Evolutionary conservation across 1,284 basidiomycete species (phyloP).

Genomic region (Cryptococcus sp.): DNA sequence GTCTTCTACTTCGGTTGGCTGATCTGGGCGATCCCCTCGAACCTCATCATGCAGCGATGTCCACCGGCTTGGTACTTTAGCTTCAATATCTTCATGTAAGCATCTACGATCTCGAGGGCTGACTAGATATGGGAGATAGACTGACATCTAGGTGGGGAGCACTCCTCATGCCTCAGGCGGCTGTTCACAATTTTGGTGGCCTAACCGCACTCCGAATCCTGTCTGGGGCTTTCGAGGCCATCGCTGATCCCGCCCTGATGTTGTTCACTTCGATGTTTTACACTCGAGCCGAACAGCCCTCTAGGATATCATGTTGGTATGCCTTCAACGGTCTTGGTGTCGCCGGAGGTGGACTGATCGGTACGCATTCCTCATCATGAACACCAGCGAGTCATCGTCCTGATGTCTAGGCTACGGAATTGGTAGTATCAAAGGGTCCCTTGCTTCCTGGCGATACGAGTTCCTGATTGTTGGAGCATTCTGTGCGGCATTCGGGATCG

Average conservation of each 20-base stretch:
- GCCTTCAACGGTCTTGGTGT: slow-evolving; percentile 46
- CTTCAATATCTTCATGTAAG: slow-evolving; percentile 53
- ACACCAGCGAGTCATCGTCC: not conserved
- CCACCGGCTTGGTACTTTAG: slow-evolving; percentile 52
- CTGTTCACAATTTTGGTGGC: slow-evolving; percentile 48
- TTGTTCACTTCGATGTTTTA: slow-evolving; percentile 44
- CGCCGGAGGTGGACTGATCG: slow-evolving; percentile 41
- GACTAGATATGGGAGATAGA: too few relatives aligned
- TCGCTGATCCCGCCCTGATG: slow-evolving; percentile 46
- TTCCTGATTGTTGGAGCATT: slow-evolving; percentile 46
- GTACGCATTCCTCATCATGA: slow-evolving; percentile 4
- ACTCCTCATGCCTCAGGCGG: slow-evolving; percentile 49
- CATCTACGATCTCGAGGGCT: slow-evolving; percentile 37
- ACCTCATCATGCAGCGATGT: slow-evolving; percentile 52
- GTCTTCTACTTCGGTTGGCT: slow-evolving; percentile 51
- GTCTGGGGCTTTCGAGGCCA: slow-evolving; percentile 50
- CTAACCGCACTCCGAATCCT: slow-evolving; percentile 50
- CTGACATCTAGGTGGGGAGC: slow-evolving; percentile 1
- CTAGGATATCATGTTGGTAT: slow-evolving; percentile 43
- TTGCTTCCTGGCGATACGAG: slow-evolving; percentile 47
- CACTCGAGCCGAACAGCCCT: slow-evolving; percentile 45
- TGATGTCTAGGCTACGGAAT: slow-evolving; percentile 18
- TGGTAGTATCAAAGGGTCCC: slow-evolving; percentile 39
- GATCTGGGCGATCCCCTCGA: slow-evolving; percentile 52
- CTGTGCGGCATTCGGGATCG: slow-evolving; percentile 40